Conservation (phyloP, 495 filamentous ascomycete genomes). For the Platismatia glauca region DNA sequence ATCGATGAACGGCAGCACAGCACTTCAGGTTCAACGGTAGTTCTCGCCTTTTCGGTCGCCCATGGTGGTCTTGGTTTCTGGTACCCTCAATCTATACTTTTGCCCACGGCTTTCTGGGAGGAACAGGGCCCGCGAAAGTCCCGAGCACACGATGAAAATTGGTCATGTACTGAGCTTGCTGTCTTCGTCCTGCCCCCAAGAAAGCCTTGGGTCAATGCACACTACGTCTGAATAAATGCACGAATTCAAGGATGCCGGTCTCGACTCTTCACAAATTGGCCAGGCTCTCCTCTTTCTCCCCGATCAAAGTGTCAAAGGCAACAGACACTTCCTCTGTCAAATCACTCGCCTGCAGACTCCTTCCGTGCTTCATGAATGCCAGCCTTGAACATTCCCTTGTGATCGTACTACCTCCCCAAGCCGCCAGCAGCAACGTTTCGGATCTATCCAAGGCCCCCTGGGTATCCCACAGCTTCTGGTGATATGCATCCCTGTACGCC, state of each 20-base stretch:
- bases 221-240: neutral
- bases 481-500: conserved; percentile 79
- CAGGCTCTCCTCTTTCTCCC: conserved; percentile 43
- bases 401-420: conserved; percentile 76
- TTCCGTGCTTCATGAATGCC: conserved; percentile 78
- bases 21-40: neutral
- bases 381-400: conserved; percentile 86
- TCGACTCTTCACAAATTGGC: no score
- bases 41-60: neutral
- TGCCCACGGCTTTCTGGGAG: neutral
- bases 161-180: neutral
- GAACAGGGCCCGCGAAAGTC: neutral
- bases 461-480: conserved; percentile 70
- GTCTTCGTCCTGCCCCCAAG: neutral
- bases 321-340: conserved; percentile 82
- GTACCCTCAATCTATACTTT: neutral
- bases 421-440: conserved; percentile 69
- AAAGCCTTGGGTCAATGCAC: neutral
- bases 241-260: neutral
- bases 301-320: conserved; percentile 71
- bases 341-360: conserved; percentile 89
- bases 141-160: neutral
- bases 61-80: no score
- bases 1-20: neutral
- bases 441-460: conserved; percentile 36